Evolutionary conservation across 768 basidiomycete genomes (phyloP), one percentile per base, ranked within the genome.

Genomic region (Boletus tomentosulus): DNA sequence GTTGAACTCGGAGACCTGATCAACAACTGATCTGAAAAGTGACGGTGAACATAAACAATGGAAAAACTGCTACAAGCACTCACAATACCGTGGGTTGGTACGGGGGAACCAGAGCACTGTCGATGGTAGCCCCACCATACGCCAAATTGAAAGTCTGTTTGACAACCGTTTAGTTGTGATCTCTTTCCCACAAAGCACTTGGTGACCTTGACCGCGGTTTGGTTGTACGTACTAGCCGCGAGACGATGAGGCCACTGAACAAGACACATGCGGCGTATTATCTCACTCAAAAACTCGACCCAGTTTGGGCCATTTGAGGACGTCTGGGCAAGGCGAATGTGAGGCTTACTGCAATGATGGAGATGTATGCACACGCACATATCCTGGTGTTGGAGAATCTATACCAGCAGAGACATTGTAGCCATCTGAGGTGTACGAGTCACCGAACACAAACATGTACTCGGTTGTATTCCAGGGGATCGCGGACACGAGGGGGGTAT

Each of bases 251-350:
- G 58, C 54, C 42, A 54, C 16, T 33, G 12, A 45, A 38, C 10
- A 6, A 11, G 13, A 22, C 24, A 22, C 7, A 34, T 43, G 12
- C 13, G 31, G 19, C 16, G 16, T n/a, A 22, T 55, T 15, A 33
- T 46, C 71, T 57, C 52, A 83, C 82, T 72, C 50, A 83, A 71
- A 58, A 71, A 77, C 53, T 78, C 64, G 6, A 82, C 81, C 83
- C 83, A 86, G 63, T 83, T 85, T 1, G 76, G 82, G 16, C 84
- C 83, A 62, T 84, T 82, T 15, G 81, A 81, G 7, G 80, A 81
- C 9, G 78, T 79, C 81, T 85, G 43, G 1, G 24, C 4, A 4
- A 24, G 1, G 27, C 6, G 3, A 24, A 30, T 25, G 16, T 57
- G 54, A 59, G 56, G 53, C 39, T n/a, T 22, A 16, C 24, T 56